Conservation (phyloP, 805 yeast genomes). For the Pichia pseudocactophila region DNA sequence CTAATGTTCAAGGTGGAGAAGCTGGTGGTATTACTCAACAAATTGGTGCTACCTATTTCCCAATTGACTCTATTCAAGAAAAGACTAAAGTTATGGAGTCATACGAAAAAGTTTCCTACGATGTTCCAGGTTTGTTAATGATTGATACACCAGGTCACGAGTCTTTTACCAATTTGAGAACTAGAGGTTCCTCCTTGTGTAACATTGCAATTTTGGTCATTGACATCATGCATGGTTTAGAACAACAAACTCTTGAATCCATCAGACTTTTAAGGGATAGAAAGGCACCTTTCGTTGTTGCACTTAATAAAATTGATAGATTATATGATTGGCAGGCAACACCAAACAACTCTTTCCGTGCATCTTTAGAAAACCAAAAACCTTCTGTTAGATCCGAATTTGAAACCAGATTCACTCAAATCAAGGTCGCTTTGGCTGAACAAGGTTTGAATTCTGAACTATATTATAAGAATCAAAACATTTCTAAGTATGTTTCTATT, state of each 20-base stretch:
- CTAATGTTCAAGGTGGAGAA: slow-evolving; percentile 99
- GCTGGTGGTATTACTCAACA: slow-evolving; percentile 99
- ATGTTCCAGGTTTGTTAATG: slow-evolving; percentile 93
- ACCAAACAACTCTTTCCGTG: slow-evolving; percentile 95
- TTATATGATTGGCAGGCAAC: slow-evolving; percentile 86
- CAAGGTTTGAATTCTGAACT: slow-evolving; percentile 97
- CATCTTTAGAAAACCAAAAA: slow-evolving; percentile 74
- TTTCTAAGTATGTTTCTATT: slow-evolving; percentile 88
- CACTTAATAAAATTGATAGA: slow-evolving; percentile 95
- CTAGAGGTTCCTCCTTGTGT: slow-evolving; percentile 98
- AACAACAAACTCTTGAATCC: slow-evolving; percentile 95
- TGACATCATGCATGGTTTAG: slow-evolving; percentile 98
- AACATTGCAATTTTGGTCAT: slow-evolving; percentile 97
- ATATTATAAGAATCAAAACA: slow-evolving; percentile 89
- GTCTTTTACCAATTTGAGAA: slow-evolving; percentile 92
- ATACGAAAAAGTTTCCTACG: slow-evolving; percentile 76
- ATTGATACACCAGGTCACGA: slow-evolving; percentile 99
- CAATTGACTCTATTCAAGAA: slow-evolving; percentile 83
- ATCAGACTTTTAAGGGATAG: slow-evolving; percentile 87
- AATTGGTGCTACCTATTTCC: slow-evolving; percentile 99
- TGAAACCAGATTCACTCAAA: slow-evolving; percentile 74
- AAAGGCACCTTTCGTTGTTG: slow-evolving; percentile 97
- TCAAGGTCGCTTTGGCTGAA: slow-evolving; percentile 88
- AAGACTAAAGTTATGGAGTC: slow-evolving; percentile 88
- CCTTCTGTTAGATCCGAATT: slow-evolving; percentile 87